Evolutionary conservation across 2,329 filamentous ascomycete genomes (phyloP).

Genomic region (Macrophomina tecta): DNA sequence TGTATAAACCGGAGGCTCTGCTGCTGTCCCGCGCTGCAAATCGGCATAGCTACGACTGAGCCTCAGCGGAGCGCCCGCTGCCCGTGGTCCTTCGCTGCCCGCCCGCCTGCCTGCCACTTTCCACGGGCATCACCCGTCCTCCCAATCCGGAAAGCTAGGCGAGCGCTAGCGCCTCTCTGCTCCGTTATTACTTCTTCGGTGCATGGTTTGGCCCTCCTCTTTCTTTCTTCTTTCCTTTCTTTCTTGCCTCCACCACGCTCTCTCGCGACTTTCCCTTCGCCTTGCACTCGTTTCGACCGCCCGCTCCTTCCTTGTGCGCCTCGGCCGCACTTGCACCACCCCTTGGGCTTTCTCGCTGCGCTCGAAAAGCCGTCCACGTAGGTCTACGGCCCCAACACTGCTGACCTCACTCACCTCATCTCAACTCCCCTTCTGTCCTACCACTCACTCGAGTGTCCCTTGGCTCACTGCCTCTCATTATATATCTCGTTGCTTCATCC

Average conservation of each 20-base stretch:
- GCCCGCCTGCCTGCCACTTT: background rate
- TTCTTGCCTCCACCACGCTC: background rate
- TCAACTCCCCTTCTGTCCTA: background rate
- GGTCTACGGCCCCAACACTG: background rate
- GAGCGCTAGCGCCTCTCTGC: conserved; percentile 9
- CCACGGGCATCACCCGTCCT: background rate
- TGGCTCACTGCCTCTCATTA: background rate
- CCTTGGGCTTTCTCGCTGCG: conserved; percentile 16
- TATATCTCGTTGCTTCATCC: background rate
- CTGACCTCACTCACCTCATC: background rate
- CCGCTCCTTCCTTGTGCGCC: conserved; percentile 15
- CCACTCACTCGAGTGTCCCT: background rate
- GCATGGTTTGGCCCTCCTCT: background rate
- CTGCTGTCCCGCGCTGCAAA: background rate
- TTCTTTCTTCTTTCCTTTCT: background rate
- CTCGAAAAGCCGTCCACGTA: conserved; percentile 26
- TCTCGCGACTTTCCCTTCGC: conserved; percentile 4
- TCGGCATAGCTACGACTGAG: background rate
- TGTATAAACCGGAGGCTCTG: conserved; percentile 21
- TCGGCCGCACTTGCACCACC: background rate
- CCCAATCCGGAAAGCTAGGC: conserved; percentile 12
- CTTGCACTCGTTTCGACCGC: background rate
- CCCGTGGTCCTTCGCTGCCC: background rate
- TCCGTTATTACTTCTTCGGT: background rate
- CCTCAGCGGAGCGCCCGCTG: background rate